phyloP scores from a whole-genome alignment of 1,284 basidiomycete species.

The Puccinia triticina region DNA sequence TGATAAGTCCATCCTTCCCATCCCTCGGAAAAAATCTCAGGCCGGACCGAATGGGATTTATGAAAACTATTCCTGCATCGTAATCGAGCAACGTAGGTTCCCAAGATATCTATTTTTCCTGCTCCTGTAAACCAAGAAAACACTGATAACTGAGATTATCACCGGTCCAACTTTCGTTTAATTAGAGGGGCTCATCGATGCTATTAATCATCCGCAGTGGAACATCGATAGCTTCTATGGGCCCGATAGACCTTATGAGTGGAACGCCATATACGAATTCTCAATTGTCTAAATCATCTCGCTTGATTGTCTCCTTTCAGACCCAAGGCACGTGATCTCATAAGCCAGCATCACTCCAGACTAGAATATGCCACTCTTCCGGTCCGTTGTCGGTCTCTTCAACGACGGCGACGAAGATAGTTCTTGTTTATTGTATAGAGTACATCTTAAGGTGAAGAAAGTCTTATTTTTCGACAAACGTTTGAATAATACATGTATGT shows the following conservation, averaged over 20 bases:
- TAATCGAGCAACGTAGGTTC: constrained; percentile 62
- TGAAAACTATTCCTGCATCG: constrained; percentile 63
- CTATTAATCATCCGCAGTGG: constrained; percentile 65
- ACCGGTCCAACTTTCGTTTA: neutral
- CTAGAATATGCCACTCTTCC: no score
- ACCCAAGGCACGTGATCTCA: no score
- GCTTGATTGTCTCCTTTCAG: neutral
- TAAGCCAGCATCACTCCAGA: no score
- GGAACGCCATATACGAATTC: constrained; percentile 63
- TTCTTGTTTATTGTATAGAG: no score
- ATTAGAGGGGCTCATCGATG: constrained; percentile 64
- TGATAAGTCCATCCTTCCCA: constrained; percentile 59
- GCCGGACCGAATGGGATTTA: constrained; percentile 63
- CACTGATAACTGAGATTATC: neutral
- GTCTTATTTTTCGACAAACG: no score
- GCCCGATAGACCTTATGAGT: constrained; percentile 62
- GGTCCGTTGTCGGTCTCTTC: no score
- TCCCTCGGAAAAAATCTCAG: constrained; percentile 64
- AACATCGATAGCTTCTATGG: constrained; percentile 64
- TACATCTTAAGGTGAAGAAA: no score
- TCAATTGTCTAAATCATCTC: constrained; percentile 55
- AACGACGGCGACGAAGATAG: no score
- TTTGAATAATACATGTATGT: no score
- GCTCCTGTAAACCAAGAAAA: neutral
- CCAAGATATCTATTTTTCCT: neutral